phyloP scores from a whole-genome alignment of 129 eudicot genomes.

The Centella asiatica region DNA sequence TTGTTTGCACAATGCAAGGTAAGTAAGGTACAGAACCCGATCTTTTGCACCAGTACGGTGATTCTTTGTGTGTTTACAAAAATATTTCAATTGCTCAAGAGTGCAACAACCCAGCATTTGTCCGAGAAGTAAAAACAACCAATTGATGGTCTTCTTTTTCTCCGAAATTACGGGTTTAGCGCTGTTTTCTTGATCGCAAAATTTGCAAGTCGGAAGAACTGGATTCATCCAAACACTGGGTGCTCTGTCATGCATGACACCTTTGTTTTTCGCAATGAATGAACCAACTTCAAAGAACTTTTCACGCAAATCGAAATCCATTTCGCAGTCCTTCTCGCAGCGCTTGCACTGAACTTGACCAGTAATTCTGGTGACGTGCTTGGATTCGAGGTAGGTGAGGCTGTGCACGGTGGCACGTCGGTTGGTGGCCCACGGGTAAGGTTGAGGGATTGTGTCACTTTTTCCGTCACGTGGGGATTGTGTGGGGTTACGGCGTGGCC shows the following conservation, averaged over 20 bases:
- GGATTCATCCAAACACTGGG: slow-evolving; percentile 41
- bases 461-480: slow-evolving; percentile 25
- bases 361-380: slow-evolving; percentile 24
- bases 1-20: slow-evolving; percentile 49
- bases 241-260: slow-evolving; percentile 34
- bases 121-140: slow-evolving; percentile 67
- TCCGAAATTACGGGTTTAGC: slow-evolving; percentile 34
- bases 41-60: slow-evolving; percentile 79
- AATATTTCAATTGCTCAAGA: slow-evolving; percentile 65
- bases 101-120: slow-evolving; percentile 69
- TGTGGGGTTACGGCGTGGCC: slow-evolving; percentile 29
- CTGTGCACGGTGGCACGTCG: slow-evolving; percentile 38
- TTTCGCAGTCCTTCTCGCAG: slow-evolving; percentile 24
- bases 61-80: slow-evolving; percentile 58
- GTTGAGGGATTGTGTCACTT: slow-evolving; percentile 19
- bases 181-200: slow-evolving; percentile 44
- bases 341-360: slow-evolving; percentile 58
- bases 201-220: slow-evolving; percentile 22
- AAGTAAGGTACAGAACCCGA: slow-evolving; percentile 52
- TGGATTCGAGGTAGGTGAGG: slow-evolving; percentile 12
- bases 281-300: slow-evolving; percentile 28
- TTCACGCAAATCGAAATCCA: slow-evolving; percentile 33
- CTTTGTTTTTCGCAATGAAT: slow-evolving; percentile 17
- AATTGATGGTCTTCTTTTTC: slow-evolving; percentile 45
- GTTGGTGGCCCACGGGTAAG: slow-evolving; percentile 46